Conservation (phyloP, 768 basidiomycete genomes). For the Dendrothele bispora region DNA sequence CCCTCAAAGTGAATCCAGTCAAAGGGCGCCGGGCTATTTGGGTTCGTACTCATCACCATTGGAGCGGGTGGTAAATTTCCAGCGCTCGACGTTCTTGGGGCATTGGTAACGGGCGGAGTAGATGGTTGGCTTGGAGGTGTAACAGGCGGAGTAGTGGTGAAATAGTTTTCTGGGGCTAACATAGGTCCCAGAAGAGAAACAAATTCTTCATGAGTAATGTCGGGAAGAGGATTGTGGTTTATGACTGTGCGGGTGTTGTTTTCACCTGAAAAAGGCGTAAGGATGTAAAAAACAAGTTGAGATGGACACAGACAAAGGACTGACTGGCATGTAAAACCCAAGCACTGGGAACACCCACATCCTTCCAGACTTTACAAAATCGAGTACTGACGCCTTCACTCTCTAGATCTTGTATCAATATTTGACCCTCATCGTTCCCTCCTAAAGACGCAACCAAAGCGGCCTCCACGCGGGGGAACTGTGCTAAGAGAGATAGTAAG, state of each 20-base stretch:
- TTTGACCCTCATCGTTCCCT: conserved; percentile 66
- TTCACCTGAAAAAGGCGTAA: conserved; percentile 39
- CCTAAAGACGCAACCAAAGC: conserved; percentile 75
- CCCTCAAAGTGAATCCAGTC: conserved; percentile 90
- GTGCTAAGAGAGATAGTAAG: conserved; percentile 68
- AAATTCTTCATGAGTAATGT: conserved; percentile 86
- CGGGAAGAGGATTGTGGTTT: conserved; percentile 86
- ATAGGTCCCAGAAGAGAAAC: conserved; percentile 78
- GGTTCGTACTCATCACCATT: no score
- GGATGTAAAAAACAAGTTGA: conserved; percentile 5
- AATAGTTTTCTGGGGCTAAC: conserved; percentile 79
- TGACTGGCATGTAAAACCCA: conserved; percentile 79
- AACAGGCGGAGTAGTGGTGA: conserved; percentile 28
- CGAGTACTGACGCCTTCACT: conserved; percentile 65
- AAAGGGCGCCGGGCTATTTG: conserved; percentile 72
- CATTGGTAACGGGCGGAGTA: conserved; percentile 21
- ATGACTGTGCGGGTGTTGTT: conserved; percentile 67
- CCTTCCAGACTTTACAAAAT: conserved; percentile 73
- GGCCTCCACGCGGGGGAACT: conserved; percentile 65
- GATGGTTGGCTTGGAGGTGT: conserved; percentile 15
- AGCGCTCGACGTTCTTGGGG: conserved; percentile 6
- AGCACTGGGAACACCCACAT: conserved; percentile 72
- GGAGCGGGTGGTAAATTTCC: no score
- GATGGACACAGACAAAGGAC: conserved; percentile 13
- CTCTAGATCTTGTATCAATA: conserved; percentile 65